These are phyloP conservation scores for Populus nigra DNA, from an alignment of 345 rosid genomes.

Conservation along the genomic window DNA sequence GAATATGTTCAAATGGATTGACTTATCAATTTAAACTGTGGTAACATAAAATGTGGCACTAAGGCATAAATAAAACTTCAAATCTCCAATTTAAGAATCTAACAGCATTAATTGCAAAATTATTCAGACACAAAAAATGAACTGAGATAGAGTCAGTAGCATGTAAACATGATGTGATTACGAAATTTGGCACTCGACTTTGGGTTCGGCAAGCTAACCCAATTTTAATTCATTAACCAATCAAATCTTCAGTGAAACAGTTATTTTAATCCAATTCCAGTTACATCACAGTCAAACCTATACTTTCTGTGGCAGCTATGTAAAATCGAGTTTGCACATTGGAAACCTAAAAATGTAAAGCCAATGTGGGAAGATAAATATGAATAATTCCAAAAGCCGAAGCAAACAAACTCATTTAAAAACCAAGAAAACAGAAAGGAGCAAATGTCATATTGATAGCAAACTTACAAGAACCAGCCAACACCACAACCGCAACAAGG, in stretches of 20 bases:
- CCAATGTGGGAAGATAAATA: background rate
- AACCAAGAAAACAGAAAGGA: background rate
- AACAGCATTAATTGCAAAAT: background rate
- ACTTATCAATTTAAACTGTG: background rate
- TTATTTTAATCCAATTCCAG: background rate
- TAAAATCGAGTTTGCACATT: background rate
- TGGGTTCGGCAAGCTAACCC: background rate
- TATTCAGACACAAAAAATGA: background rate
- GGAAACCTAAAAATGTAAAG: background rate
- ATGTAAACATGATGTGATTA: background rate
- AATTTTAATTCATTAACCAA: background rate
- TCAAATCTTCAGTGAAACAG: background rate
- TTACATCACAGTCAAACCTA: background rate
- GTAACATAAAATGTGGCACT: background rate
- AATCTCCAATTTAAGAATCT: background rate
- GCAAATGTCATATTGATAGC: background rate
- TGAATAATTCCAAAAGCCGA: background rate
- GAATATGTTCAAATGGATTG: background rate
- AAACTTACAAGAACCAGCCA: constrained; percentile 88
- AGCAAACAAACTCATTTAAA: background rate
- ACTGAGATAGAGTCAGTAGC: background rate
- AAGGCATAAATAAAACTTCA: background rate
- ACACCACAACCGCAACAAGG: constrained; percentile 88
- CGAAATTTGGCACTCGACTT: background rate
- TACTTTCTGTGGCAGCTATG: background rate